Evolutionary conservation across 1,284 basidiomycete genomes (phyloP).

Genomic region (Marasmius fiardii): DNA sequence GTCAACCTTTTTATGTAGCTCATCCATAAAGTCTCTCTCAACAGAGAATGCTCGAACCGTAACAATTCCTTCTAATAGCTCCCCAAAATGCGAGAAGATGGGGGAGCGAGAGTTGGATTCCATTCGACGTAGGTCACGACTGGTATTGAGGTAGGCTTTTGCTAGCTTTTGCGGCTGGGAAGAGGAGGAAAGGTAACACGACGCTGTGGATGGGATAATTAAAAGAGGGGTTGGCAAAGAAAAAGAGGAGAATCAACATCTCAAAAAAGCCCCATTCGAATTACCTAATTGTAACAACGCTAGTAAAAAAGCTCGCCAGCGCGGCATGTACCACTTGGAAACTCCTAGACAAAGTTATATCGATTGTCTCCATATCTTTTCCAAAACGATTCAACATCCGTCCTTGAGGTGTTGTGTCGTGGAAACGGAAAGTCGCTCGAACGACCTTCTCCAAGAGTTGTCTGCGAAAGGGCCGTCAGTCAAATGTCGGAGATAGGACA

Average conservation of each 20-base stretch:
- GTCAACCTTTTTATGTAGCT: slow-evolving; percentile 65
- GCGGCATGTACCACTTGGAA: slow-evolving; percentile 73
- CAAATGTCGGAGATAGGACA: not conserved
- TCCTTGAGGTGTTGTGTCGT: slow-evolving; percentile 47
- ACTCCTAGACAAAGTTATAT: slow-evolving; percentile 65
- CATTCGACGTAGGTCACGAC: slow-evolving; percentile 76
- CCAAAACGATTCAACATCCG: slow-evolving; percentile 67
- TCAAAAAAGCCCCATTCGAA: not conserved
- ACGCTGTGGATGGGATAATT: slow-evolving; percentile 32
- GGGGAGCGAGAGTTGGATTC: slow-evolving; percentile 72
- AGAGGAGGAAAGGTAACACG: slow-evolving; percentile 70
- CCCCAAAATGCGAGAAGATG: slow-evolving; percentile 77
- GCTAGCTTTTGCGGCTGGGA: slow-evolving; percentile 64
- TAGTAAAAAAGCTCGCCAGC: slow-evolving; percentile 68
- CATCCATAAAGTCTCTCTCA: slow-evolving; percentile 75
- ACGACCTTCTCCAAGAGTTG: slow-evolving; percentile 55
- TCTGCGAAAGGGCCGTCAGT: slow-evolving; percentile 17
- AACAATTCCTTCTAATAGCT: slow-evolving; percentile 76
- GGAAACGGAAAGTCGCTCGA: slow-evolving; percentile 50
- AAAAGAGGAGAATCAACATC: not conserved
- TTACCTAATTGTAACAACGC: slow-evolving; percentile 60
- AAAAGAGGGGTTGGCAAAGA: too few relatives aligned
- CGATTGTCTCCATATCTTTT: slow-evolving; percentile 80
- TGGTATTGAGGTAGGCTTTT: slow-evolving; percentile 71
- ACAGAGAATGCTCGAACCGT: slow-evolving; percentile 90